phyloP scores from a whole-genome alignment of 768 basidiomycete species.

The Lentinula sp. region DNA sequence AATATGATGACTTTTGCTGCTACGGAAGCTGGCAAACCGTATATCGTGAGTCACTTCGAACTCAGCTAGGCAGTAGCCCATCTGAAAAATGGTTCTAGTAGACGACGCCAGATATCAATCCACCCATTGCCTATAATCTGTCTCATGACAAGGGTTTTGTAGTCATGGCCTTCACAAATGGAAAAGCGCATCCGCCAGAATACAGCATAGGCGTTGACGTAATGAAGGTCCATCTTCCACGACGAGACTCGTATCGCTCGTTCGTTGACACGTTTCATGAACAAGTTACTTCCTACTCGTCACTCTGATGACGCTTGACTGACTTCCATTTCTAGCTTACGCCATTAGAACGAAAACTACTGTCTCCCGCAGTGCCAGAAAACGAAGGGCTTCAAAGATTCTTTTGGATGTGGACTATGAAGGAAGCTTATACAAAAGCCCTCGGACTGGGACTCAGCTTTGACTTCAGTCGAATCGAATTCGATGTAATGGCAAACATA shows the following conservation, averaged over 20 bases:
- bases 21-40: slow-evolving; percentile 72
- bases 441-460: slow-evolving; percentile 80
- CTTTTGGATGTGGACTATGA: slow-evolving; percentile 85
- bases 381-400: slow-evolving; percentile 54
- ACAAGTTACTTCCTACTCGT: slow-evolving; percentile 37
- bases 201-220: slow-evolving; percentile 74
- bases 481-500: slow-evolving; percentile 43
- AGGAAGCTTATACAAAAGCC: slow-evolving; percentile 90
- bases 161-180: slow-evolving; percentile 56
- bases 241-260: slow-evolving; percentile 45
- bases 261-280: slow-evolving; percentile 63
- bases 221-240: slow-evolving; percentile 69
- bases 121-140: slow-evolving; percentile 73
- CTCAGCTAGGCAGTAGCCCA: neutral
- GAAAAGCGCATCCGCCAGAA: slow-evolving; percentile 37
- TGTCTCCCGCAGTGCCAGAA: slow-evolving; percentile 34
- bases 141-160: slow-evolving; percentile 75
- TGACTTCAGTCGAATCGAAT: slow-evolving; percentile 74
- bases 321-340: slow-evolving; percentile 32
- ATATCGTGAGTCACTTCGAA: slow-evolving; percentile 43
- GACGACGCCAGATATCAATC: slow-evolving; percentile 37
- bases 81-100: slow-evolving; percentile 18
- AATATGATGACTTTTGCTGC: slow-evolving; percentile 43
- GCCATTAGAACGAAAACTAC: slow-evolving; percentile 29
- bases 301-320: neutral